phyloP scores from a whole-genome alignment of 2,329 filamentous ascomycete species.

The Colletotrichum cordylinicola region DNA sequence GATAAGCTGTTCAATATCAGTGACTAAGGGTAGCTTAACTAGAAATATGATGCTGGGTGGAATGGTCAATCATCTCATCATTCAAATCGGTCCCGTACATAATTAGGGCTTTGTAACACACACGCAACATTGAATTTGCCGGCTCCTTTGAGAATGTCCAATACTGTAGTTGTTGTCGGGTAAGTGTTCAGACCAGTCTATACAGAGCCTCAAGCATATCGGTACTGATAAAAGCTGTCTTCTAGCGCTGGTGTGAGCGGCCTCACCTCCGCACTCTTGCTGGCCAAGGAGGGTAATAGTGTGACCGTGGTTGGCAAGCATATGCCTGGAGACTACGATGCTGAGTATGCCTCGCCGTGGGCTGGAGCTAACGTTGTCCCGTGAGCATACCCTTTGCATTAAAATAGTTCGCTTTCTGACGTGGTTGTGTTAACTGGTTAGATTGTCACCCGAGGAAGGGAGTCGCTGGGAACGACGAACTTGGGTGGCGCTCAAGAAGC shows the following conservation, averaged over 20 bases:
- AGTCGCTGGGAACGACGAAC: slow-evolving; percentile 62
- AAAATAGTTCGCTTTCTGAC: not conserved
- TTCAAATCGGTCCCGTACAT: not conserved
- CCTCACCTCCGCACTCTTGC: slow-evolving; percentile 54
- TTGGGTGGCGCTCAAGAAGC: slow-evolving; percentile 60
- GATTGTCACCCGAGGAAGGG: slow-evolving; percentile 36
- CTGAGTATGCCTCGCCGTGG: slow-evolving; percentile 84
- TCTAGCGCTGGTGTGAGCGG: slow-evolving; percentile 55
- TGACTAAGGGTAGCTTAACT: not conserved
- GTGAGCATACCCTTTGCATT: slow-evolving; percentile 44
- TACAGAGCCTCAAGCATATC: not conserved
- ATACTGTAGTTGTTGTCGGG: not conserved
- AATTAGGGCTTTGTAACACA: not conserved
- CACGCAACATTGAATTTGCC: no score
- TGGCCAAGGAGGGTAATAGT: slow-evolving; percentile 48
- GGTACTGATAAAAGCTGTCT: accelerated
- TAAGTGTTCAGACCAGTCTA: not conserved
- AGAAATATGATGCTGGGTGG: not conserved
- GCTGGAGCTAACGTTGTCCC: slow-evolving; percentile 78
- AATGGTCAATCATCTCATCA: not conserved
- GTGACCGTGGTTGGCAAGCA: slow-evolving; percentile 66
- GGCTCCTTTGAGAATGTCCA: not conserved
- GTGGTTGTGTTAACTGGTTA: slow-evolving; percentile 5
- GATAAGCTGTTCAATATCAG: accelerated
- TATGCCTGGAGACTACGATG: slow-evolving; percentile 86